These are phyloP conservation scores for Termitomyces sp. DNA, from an alignment of 768 basidiomycete genomes.

Conservation along the genomic window DNA sequence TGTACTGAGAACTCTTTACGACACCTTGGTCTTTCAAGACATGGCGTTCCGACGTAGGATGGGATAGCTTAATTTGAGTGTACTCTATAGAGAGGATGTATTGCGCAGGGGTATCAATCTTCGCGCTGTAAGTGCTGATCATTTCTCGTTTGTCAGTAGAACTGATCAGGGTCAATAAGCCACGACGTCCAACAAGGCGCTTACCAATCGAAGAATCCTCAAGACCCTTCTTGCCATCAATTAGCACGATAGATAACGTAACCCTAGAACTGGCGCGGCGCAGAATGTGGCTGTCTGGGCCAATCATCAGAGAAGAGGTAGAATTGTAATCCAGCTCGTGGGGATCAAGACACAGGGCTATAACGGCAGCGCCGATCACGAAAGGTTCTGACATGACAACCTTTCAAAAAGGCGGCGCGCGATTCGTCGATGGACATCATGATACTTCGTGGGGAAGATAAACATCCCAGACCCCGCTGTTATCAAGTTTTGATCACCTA, in stretches of 20 bases:
- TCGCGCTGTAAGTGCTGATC: neutral
- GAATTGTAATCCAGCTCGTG: neutral
- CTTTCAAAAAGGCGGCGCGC: constrained; percentile 2
- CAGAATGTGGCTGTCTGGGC: neutral
- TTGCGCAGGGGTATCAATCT: constrained; percentile 7
- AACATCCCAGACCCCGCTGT: neutral
- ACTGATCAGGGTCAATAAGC: neutral
- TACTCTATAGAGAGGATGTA: constrained; percentile 10
- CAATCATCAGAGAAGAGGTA: neutral
- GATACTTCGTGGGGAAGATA: neutral
- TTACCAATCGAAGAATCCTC: constrained; percentile 11
- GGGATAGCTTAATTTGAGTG: constrained; percentile 8
- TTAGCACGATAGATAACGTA: constrained; percentile 7
- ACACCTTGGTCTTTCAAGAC: constrained; percentile 8
- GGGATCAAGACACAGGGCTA: constrained; percentile 4
- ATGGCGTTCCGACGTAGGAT: constrained; percentile 9
- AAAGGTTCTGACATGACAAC: constrained; percentile 2
- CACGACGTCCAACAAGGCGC: neutral
- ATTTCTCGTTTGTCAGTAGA: neutral
- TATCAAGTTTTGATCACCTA: constrained; percentile 2
- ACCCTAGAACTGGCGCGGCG: constrained; percentile 9
- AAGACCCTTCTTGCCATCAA: constrained; percentile 9
- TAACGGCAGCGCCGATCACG: constrained; percentile 7
- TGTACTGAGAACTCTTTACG: constrained; percentile 7
- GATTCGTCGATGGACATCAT: constrained; percentile 7